Base-by-base conservation (phyloP, 345 rosid genomes). In the Salix koriyanagi region DNA sequence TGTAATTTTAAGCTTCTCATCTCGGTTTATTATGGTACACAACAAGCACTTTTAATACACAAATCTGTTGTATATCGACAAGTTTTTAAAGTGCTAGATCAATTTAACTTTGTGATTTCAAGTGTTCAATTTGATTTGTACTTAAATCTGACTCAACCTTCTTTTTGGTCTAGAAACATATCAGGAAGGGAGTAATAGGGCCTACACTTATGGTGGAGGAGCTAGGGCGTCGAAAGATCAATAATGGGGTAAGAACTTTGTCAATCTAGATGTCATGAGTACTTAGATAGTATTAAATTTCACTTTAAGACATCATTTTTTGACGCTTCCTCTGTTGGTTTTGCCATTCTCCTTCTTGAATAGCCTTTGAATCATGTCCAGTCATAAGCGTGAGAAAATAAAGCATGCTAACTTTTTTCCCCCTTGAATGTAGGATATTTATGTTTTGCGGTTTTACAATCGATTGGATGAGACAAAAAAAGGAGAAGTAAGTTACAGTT, bases 141-240 rank as follows among this genome's bases (percentile, higher is more conserved):
- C 30, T 67, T 18, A 68, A 34, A 26, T 42, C 2, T 71, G 72
- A 30, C 48, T 34, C 71, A 81, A 14, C 65, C 21, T 28, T 76
- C 80, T 72, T 56, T 8, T 67, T 73, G 75, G 66, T 78, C 54
- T 87, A 95, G 98, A 84, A 68, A 84, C 97, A 97, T 76, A 90
- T 95, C 79, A 86, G 97, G 86, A 90, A 79, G 79, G 98, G 99
- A 77, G 91, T 90, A 6, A 84, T 89, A 71, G 93, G 97, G 70
- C 99, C 90, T 13, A 80, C 93, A 37, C 82, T 93, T 62, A 86
- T 86, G 88, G 87, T 95, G 80, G 97, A 91, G 87, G 97, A 95
- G 83, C 83, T 88, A 42, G 99, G 98, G 65, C 94, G 90, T 69
- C 92, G 86, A 68, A 88, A 72, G 83, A 86, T 93, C 79, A 84